phyloP scores from a whole-genome alignment of 352 stramenopile species.

The Pythium rishiriense region DNA sequence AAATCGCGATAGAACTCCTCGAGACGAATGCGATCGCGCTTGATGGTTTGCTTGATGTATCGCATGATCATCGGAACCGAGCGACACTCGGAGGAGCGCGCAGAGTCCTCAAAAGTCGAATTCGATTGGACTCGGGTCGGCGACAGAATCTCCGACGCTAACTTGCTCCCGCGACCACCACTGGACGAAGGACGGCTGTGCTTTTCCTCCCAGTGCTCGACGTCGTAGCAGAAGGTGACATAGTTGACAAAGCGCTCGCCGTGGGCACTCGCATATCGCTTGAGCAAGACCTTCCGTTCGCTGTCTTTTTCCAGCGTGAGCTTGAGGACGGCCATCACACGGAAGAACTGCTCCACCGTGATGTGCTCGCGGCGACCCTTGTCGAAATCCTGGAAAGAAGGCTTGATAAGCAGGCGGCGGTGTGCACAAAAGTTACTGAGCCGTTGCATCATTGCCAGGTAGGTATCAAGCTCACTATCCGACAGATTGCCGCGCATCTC shows the following conservation, averaged over 20 bases:
- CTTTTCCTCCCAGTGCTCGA: constrained; percentile 56
- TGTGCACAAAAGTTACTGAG: constrained; percentile 60
- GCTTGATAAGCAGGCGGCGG: constrained; percentile 72
- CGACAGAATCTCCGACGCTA: constrained; percentile 63
- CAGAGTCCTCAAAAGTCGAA: constrained; percentile 38
- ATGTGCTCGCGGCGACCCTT: constrained; percentile 73
- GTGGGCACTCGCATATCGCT: constrained; percentile 68
- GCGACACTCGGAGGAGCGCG: constrained; percentile 36
- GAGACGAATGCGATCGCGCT: constrained; percentile 77
- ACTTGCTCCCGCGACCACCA: constrained; percentile 20
- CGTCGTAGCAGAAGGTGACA: constrained; percentile 80
- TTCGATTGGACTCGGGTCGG: constrained; percentile 42
- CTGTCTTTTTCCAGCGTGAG: constrained; percentile 48
- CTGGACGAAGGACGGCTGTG: constrained; percentile 49
- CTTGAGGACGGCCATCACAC: constrained; percentile 80
- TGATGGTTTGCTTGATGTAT: constrained; percentile 81
- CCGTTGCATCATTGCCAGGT: constrained; percentile 59
- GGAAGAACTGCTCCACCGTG: constrained; percentile 81
- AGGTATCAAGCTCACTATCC: constrained; percentile 43
- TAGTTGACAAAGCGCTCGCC: constrained; percentile 84
- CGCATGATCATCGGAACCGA: constrained; percentile 69
- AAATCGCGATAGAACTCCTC: constrained; percentile 87
- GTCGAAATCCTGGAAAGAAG: constrained; percentile 84
- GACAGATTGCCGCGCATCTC: constrained; percentile 58
- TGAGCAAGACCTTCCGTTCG: constrained; percentile 60